Conservation (phyloP, 2,329 filamentous ascomycete species). For the Amylocarpus encephaloides region DNA sequence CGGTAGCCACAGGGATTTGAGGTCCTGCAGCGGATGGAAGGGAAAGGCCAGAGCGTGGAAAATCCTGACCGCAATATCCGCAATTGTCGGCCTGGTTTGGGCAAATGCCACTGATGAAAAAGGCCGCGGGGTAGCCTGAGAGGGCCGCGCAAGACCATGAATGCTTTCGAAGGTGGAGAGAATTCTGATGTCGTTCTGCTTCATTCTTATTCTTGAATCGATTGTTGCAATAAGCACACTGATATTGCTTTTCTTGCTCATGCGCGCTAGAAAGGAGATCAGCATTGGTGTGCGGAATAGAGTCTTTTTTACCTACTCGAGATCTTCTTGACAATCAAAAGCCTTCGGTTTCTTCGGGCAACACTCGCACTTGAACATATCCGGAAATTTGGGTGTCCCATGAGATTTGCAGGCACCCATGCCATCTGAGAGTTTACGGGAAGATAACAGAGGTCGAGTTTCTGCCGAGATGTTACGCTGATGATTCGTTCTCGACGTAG, state of each 20-base stretch:
- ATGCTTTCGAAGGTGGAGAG: slow-evolving; percentile 82
- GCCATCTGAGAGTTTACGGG: slow-evolving; percentile 42
- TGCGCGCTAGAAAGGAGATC: slow-evolving; percentile 57
- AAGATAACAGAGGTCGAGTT: slow-evolving; percentile 32
- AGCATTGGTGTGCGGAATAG: not conserved
- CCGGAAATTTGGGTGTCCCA: slow-evolving; percentile 46
- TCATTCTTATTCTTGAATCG: slow-evolving; percentile 99
- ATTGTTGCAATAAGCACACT: slow-evolving; percentile 86
- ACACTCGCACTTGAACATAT: slow-evolving; percentile 76
- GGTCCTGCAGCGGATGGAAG: slow-evolving; percentile 38
- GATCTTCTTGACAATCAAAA: slow-evolving; percentile 76
- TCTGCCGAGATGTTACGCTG: slow-evolving; percentile 33
- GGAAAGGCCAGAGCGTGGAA: slow-evolving; percentile 39
- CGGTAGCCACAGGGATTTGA: slow-evolving; percentile 49
- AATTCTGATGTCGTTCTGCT: slow-evolving; percentile 92
- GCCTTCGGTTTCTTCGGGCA: slow-evolving; percentile 97
- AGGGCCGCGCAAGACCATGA: slow-evolving; percentile 96
- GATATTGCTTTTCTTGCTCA: slow-evolving; percentile 93
- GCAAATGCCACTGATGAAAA: slow-evolving; percentile 62
- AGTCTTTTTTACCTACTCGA: slow-evolving; percentile 55
- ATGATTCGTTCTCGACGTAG: slow-evolving; percentile 31
- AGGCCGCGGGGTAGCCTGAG: slow-evolving; percentile 69
- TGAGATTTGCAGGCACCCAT: slow-evolving; percentile 35
- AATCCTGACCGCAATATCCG: slow-evolving; percentile 94
- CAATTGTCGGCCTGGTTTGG: slow-evolving; percentile 71